A percentile compares a stretch with the other conserved stretches of the same genome.
phyloP scores from a whole-genome alignment of 805 yeast species.

The Tetrapisispora iriomotensis region DNA sequence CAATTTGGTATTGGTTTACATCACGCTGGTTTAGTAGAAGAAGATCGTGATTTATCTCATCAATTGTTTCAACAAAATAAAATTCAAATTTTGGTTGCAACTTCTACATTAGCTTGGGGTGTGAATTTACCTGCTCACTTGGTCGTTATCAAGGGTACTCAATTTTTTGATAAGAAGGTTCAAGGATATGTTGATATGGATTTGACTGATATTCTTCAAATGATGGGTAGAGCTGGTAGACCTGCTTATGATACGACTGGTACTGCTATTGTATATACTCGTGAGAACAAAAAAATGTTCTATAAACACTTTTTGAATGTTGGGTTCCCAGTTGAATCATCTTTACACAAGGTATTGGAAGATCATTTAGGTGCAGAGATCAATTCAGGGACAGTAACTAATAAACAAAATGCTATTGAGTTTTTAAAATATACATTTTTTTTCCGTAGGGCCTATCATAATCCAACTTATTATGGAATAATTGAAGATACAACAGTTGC shows the following conservation, averaged over 20 bases:
- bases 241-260: constrained; percentile 93
- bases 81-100: constrained; percentile 83
- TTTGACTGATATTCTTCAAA: constrained; percentile 90
- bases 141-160: constrained; percentile 95
- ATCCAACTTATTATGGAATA: constrained; percentile 87
- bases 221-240: constrained; percentile 98
- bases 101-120: constrained; percentile 99
- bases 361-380: constrained; percentile 96
- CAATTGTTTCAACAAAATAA: constrained; percentile 75
- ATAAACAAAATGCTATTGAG: constrained; percentile 83
- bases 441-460: constrained; percentile 86
- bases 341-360: constrained; percentile 63
- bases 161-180: constrained; percentile 83
- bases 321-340: constrained; percentile 93
- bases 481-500: constrained; percentile 49
- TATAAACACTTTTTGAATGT: constrained; percentile 80
- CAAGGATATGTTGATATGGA: constrained; percentile 94
- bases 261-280: constrained; percentile 83
- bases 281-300: constrained; percentile 73
- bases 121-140: constrained; percentile 97
- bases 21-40: constrained; percentile 91
- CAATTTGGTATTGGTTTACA: constrained; percentile 83
- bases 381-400: constrained; percentile 85
- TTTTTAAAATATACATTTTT: constrained; percentile 95
- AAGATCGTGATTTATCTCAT: constrained; percentile 84